Base-by-base conservation (phyloP, 2,329 filamentous ascomycete species). In the Penicillium hordei region DNA sequence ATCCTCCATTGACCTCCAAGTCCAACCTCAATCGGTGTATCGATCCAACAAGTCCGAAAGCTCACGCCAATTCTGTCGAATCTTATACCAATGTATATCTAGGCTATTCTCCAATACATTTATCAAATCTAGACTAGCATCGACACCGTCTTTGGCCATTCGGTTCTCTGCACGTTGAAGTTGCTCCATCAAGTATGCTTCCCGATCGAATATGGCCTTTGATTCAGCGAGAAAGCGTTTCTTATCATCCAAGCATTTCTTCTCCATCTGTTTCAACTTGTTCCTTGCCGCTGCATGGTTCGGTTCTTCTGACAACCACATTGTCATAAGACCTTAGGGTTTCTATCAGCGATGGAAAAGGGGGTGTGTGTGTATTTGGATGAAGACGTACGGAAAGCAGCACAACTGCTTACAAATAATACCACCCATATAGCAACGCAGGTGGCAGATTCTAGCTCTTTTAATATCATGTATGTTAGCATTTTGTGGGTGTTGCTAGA, bases 1-100 rank as follows among this genome's bases (percentile, higher is more conserved):
- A 31, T 8, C 43, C 6, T 13, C 7, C 27, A 2, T 5, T 13
- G 0, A 31, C n/a, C 25, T 29, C 5, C 10, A 21, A 31, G 5
- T 31, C 6, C 27, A 31, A 29, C 6, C 10, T 31, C 27, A 31
- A 2, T 45, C n/a, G 4, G 1, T 15, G 10, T 45, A 31, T 45
- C 43, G 43, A 21, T 33, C 43, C n/a, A 31, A 7, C 27, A 33
- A 33, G 12, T 33, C 43, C 7, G 27, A 4, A 33, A 46, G n/a
- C n/a, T 33, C n/a, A 21, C 43, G 27, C n/a, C 27, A 45, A 21
- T 33, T 46, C 27, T 21, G 27, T 46, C n/a, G 43, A 46, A 46
- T 33, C 12, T 15, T 31, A 5, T 21, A 31, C 43, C n/a, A 1
- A 45, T 21, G 43, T 21, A 5, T 2, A 46, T 46, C n/a, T 4